Conservation (phyloP, 2,329 filamentous ascomycete species). For the Amylocarpus encephaloides region DNA sequence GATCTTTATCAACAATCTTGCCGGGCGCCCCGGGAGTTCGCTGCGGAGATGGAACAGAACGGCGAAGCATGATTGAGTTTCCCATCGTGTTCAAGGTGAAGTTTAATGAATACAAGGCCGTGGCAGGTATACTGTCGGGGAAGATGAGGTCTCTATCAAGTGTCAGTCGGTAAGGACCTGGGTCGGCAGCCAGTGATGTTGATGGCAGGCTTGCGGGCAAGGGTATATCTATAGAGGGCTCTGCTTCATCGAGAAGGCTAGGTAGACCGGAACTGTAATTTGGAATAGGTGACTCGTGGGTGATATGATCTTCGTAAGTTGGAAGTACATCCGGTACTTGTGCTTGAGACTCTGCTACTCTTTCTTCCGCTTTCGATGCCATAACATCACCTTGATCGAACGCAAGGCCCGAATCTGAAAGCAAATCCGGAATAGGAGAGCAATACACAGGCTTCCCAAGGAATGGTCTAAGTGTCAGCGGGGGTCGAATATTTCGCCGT, state of each 20-base stretch:
- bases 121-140: slow-evolving; percentile 11
- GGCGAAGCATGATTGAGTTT: slow-evolving; percentile 8
- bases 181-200: neutral
- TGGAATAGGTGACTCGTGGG: neutral
- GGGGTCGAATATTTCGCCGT: too few relatives aligned
- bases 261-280: neutral
- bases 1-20: slow-evolving; percentile 12
- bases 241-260: neutral
- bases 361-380: too few relatives aligned
- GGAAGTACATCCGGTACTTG: too few relatives aligned
- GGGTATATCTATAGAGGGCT: neutral
- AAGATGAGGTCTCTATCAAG: slow-evolving; percentile 15
- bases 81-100: slow-evolving; percentile 13
- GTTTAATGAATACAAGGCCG: slow-evolving; percentile 12
- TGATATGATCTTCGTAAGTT: neutral
- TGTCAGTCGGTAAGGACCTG: slow-evolving; percentile 1
- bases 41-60: slow-evolving; percentile 5
- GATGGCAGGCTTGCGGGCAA: neutral
- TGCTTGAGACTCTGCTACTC: too few relatives aligned
- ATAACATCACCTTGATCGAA: too few relatives aligned
- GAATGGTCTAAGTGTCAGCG: too few relatives aligned
- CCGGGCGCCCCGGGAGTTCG: neutral
- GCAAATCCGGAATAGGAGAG: too few relatives aligned
- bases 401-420: too few relatives aligned
- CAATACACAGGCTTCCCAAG: too few relatives aligned